phyloP scores from a whole-genome alignment of 1,139 yeast genomes.

The Tardiomyces digboiensis region DNA sequence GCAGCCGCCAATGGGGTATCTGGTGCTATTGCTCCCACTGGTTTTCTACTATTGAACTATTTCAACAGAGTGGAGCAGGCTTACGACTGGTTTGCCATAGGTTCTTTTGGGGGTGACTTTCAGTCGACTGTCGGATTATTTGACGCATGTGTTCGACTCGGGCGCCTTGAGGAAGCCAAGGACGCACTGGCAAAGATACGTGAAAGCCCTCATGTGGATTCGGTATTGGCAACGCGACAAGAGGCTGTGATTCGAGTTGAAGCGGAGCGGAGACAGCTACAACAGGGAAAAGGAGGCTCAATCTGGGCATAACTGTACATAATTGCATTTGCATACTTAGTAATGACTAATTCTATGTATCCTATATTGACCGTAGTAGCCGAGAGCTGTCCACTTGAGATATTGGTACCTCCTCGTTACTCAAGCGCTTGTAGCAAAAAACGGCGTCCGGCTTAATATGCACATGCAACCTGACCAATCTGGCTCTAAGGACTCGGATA shows the following conservation, averaged over 20 bases:
- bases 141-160: constrained; percentile 31
- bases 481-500: too few species aligned
- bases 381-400: too few species aligned
- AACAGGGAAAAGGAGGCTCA: neutral
- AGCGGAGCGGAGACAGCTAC: neutral
- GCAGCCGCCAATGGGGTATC: constrained; percentile 69
- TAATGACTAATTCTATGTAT: too few species aligned
- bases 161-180: neutral
- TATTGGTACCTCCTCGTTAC: too few species aligned
- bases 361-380: too few species aligned
- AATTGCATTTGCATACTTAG: too few species aligned
- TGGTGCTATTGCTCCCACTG: constrained; percentile 69
- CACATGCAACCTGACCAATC: too few species aligned
- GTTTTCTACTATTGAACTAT: constrained; percentile 56
- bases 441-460: too few species aligned
- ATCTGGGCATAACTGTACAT: neutral
- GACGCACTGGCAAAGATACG: constrained; percentile 3
- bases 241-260: neutral
- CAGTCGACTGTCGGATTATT: constrained; percentile 68
- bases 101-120: constrained; percentile 50
- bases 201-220: constrained; percentile 2
- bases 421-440: too few species aligned
- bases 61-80: constrained; percentile 42
- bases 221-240: constrained; percentile 3
- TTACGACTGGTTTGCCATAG: constrained; percentile 77